Base-by-base conservation (phyloP, 2,329 filamentous ascomycete genomes). In the Cordyceps cateniannulata region DNA sequence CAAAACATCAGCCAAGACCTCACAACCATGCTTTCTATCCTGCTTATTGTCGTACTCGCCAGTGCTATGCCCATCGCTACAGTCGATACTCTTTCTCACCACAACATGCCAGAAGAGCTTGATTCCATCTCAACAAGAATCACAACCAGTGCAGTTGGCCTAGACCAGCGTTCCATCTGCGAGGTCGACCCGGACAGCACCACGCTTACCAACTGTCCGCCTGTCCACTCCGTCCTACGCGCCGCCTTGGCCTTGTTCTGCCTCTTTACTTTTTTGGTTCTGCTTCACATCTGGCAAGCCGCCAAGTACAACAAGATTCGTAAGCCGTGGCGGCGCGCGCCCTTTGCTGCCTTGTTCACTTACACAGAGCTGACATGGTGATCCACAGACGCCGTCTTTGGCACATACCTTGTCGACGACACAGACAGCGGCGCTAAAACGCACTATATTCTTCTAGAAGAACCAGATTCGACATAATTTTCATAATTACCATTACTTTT, bases 221-320 rank as follows among this genome's bases (percentile, higher is more conserved):
- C 22, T n/a, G 50, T 55, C 32, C 20, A 60, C 40, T 49, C 58
- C 8, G 18, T 24, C 9, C 29, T 55, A 16, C 48, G 60, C 38
- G 60, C 60, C 7, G 16, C 16, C 42, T 25, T 59, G 9, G 60
- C 60, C 9, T 20, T 62, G n/a, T 48, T 48, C 18, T 35, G 48
- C 20, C 47, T 62, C 7, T 62, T 62, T 45, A 14, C 20, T 22
- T 32, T 62, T 12, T n/a, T 62, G 2, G 27, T 62, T 27, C 27
- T 54, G 7, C 5, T 62, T 8, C 60, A 62, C 16, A 25, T 62
- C 47, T 54, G 54, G 40, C 60, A 62, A 42, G 60, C 49, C 2
- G 55, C 55, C 14, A 50, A 24, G 20, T 59, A 53, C 10, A 49
- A 53, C 44, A 62, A 27, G 50, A 45, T 62, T 18, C 40, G 60